Evolutionary conservation across 176 grass and related monocot genomes (phyloP), one percentile per base, ranked within the genome.

Genomic region (Stipa capillata): DNA sequence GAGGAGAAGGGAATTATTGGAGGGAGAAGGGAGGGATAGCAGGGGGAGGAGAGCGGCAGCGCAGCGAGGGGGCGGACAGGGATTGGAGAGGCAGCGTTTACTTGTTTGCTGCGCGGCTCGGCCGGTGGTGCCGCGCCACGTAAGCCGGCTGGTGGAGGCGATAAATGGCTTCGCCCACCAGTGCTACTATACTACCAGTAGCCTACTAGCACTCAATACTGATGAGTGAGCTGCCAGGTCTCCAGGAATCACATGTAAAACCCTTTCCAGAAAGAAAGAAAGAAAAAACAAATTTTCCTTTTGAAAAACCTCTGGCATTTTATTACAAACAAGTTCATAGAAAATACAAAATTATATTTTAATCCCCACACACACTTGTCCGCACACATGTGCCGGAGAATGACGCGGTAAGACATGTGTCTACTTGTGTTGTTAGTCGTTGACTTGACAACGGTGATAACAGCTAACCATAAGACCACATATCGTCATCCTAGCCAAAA

Each of bases 51-150:
- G 47, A 42, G 24, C 5, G 10, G 37, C 36, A 2, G 37, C 17
- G 56, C 39, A 45, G 65, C 52, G n/a, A 47, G 29, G 27, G 20
- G 10, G 23, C 14, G 36, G 41, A 32, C 17, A 55, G 31, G 72
- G 44, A 60, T 61, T 20, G 72, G 63, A 39, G 77, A 48, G 36
- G 65, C 83, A 14, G 86, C 74, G 80, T 58, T 50, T 79, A 42
- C 75, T 64, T 34, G 35, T 58, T 25, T 69, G 4, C 75, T 66
- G 80, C 75, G 32, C 23, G 58, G 67, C 63, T 88, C 74, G 62
- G 24, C 86, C 66, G 79, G 74, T 79, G 67, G 80, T 58, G 67
- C 23, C 23, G 9, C 31, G 59, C 68, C 86, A 84, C 86, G 74
- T 84, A 41, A 60, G 59, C 50, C 18, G 27, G 1, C 7, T 18